Evolutionary conservation across 805 yeast species (phyloP).

Genomic region (Lipomyces kockii): DNA sequence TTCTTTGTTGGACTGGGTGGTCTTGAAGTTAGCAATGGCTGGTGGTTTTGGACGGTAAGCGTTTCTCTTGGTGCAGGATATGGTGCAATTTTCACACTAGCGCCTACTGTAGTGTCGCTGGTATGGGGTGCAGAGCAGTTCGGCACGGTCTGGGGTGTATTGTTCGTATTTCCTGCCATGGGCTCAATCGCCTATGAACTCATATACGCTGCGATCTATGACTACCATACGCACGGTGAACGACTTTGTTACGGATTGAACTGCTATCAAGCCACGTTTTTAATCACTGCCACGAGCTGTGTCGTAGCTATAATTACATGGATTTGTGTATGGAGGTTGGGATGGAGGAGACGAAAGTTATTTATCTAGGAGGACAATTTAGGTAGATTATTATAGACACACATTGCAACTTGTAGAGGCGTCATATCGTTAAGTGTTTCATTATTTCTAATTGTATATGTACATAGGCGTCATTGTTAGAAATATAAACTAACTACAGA

Average conservation of each 20-base stretch:
- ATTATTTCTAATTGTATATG: neutral
- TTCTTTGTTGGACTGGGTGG: constrained; percentile 36
- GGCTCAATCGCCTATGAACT: constrained; percentile 74
- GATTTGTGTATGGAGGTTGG: constrained; percentile 24
- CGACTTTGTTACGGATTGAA: constrained; percentile 31
- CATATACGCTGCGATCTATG: constrained; percentile 68
- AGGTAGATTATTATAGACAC: neutral
- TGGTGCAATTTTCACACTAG: constrained; percentile 84
- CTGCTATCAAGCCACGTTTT: constrained; percentile 42
- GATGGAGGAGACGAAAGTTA: constrained; percentile 27
- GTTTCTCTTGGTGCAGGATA: constrained; percentile 69
- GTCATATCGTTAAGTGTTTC: neutral
- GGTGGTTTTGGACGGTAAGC: constrained; percentile 46
- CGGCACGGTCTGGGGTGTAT: constrained; percentile 92
- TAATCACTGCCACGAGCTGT: constrained; percentile 40
- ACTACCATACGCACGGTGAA: constrained; percentile 46
- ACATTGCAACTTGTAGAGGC: neutral
- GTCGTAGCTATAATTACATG: constrained; percentile 34
- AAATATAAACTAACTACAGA: too few species aligned
- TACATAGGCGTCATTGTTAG: neutral
- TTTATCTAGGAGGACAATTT: constrained; percentile 14
- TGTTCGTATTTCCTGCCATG: constrained; percentile 85
- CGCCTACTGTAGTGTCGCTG: constrained; percentile 80
- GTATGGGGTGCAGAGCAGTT: constrained; percentile 87
- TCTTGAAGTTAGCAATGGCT: constrained; percentile 28